phyloP scores from a whole-genome alignment of 148 eudicot genomes.

The Chenopodium quinoa region DNA sequence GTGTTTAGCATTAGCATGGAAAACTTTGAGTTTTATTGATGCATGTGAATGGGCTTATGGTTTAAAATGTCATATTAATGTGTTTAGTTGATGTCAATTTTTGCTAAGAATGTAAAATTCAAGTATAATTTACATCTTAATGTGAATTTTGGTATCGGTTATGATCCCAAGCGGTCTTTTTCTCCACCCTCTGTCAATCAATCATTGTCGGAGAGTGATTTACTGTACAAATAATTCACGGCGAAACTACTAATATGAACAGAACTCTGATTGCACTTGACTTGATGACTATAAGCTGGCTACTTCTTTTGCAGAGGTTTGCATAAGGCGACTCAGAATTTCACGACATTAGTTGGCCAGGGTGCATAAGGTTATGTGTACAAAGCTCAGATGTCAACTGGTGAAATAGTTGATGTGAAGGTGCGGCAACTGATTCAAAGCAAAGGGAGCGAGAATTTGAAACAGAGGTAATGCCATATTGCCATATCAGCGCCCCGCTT shows the following conservation, averaged over 20 bases:
- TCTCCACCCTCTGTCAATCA: neutral
- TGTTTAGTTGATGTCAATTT: neutral
- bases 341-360: conserved; percentile 80
- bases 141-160: neutral
- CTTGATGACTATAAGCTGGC: conserved; percentile 8
- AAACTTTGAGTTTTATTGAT: conserved; percentile 60
- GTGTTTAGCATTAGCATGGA: conserved; percentile 74
- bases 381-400: conserved; percentile 84
- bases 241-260: neutral
- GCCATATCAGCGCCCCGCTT: neutral
- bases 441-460: conserved; percentile 92
- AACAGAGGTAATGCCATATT: conserved; percentile 59
- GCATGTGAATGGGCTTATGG: conserved; percentile 68
- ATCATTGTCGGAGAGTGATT: neutral
- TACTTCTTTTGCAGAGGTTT: conserved; percentile 56
- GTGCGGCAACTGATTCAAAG: conserved; percentile 82
- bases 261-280: neutral
- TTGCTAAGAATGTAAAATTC: neutral
- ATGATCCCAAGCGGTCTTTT: neutral
- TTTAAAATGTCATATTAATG: neutral
- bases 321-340: conserved; percentile 85
- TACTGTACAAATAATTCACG: neutral
- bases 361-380: conserved; percentile 98
- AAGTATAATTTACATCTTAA: neutral
- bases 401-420: conserved; percentile 93